Base-by-base conservation (phyloP, 2,329 filamentous ascomycete species). In the Lecanicillium sp. region DNA sequence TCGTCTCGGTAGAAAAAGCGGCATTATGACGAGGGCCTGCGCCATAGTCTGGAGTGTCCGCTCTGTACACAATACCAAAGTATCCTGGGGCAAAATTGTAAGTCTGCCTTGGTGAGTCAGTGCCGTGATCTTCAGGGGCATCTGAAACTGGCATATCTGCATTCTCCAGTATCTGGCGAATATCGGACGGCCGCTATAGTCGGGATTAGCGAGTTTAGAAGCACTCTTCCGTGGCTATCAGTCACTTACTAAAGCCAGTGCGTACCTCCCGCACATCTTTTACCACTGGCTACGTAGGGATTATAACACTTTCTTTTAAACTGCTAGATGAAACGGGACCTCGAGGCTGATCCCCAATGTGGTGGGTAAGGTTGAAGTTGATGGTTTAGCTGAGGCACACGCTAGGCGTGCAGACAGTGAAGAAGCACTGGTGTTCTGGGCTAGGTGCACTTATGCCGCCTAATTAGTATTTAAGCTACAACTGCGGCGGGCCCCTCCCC, bases 41-140 rank as follows among this genome's bases (percentile, higher is more conserved):
- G n/a, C 76, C 77, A 45, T 66, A 64, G 42, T 82, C 78, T 11
- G 78, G 71, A 5, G 74, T 72, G 37, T 87, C 78, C 25, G 86
- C 86, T 43, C 88, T 78, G 56, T 94, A 95, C 18, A 96, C 85
- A 17, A 92, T 68, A 25, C 92, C 90, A 52, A 83, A 73, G 45
- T 87, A 85, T 0, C 89, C 85, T 0, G 92, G 92, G 0, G 90
- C 87, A 55, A 98, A 94, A 58, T 96, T 96, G 65, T 94, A 95
- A 27, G 76, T 87, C 54, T 86, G 83, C 28, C 84, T 75, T 1
- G 76, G 75, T 1, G 67, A 62, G 3, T 51, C 56, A 13, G 82
- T 71, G 40, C 58, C 74, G 14, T 85, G 77, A 49, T 94, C 85
- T 4, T 75, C 73, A 0, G 85, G 85, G 1, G 75, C 78, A 41